phyloP scores from a whole-genome alignment of 116 monocot species.

The Papilionanthe hybrid region DNA sequence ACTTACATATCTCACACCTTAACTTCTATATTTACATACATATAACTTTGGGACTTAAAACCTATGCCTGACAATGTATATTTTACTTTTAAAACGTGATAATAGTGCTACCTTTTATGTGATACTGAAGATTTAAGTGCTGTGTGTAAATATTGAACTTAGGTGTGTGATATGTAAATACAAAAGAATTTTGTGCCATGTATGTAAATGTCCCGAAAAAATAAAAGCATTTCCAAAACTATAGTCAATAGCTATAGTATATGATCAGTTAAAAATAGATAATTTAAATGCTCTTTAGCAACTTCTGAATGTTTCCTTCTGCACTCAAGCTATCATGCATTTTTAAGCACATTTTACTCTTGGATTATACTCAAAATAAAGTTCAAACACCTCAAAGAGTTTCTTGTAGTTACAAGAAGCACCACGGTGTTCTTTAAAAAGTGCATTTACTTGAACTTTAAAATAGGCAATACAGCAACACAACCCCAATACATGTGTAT shows the following conservation, averaged over 20 bases:
- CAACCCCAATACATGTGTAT: not conserved
- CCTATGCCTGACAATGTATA: no score
- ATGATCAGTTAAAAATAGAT: not conserved
- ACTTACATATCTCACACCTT: no score
- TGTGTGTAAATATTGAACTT: no score
- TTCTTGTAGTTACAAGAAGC: not conserved
- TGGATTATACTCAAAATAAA: not conserved
- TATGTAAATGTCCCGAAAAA: no score
- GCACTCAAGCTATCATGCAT: not conserved
- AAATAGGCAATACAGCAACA: not conserved
- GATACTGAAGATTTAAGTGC: no score
- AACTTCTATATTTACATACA: no score
- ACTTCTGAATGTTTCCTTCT: not conserved
- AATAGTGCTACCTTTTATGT: no score
- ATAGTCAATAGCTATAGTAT: not conserved
- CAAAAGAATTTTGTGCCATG: no score
- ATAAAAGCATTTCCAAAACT: not conserved
- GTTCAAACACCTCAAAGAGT: not conserved
- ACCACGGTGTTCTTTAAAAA: not conserved
- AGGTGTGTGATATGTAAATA: no score
- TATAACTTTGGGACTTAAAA: no score
- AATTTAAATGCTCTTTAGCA: not conserved
- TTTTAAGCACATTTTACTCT: not conserved
- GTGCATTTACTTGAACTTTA: not conserved
- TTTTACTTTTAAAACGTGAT: no score